phyloP scores from a whole-genome alignment of 2,329 filamentous ascomycete species.

The Cordyceps fumosorosea region DNA sequence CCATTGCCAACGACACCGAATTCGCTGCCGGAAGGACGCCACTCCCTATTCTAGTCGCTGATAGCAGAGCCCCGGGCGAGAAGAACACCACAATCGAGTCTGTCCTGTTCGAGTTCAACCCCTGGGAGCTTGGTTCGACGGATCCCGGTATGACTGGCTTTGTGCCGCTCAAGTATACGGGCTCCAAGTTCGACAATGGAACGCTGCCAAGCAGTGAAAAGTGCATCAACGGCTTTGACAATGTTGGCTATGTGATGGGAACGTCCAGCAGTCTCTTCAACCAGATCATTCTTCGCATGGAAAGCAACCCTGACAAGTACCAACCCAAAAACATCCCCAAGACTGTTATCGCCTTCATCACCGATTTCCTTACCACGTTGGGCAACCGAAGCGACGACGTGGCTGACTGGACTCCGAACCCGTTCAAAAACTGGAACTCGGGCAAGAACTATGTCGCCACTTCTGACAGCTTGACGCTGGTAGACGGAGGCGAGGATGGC shows the following conservation, averaged over 20 bases:
- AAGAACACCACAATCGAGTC: constrained; percentile 45
- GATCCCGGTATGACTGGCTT: constrained; percentile 56
- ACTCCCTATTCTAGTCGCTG: constrained; percentile 44
- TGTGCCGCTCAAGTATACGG: constrained; percentile 52
- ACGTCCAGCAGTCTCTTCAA: constrained; percentile 81
- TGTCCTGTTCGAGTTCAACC: constrained; percentile 58
- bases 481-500: constrained; percentile 73
- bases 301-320: constrained; percentile 38
- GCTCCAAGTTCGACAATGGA: constrained; percentile 50
- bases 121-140: constrained; percentile 61
- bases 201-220: constrained; percentile 35
- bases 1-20: constrained; percentile 40
- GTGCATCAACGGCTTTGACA: constrained; percentile 63
- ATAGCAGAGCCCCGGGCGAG: constrained; percentile 39
- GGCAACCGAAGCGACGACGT: constrained; percentile 64
- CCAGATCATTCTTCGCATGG: constrained; percentile 61
- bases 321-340: constrained; percentile 41
- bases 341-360: constrained; percentile 39
- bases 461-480: constrained; percentile 56
- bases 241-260: constrained; percentile 72
- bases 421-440: constrained; percentile 46
- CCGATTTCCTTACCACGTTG: constrained; percentile 45
- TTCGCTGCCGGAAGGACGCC: constrained; percentile 38
- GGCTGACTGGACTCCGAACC: constrained; percentile 61
- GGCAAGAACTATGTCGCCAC: constrained; percentile 36